Base-by-base conservation (phyloP, 1,139 yeast species). In the Scheffersomyces lignicola region DNA sequence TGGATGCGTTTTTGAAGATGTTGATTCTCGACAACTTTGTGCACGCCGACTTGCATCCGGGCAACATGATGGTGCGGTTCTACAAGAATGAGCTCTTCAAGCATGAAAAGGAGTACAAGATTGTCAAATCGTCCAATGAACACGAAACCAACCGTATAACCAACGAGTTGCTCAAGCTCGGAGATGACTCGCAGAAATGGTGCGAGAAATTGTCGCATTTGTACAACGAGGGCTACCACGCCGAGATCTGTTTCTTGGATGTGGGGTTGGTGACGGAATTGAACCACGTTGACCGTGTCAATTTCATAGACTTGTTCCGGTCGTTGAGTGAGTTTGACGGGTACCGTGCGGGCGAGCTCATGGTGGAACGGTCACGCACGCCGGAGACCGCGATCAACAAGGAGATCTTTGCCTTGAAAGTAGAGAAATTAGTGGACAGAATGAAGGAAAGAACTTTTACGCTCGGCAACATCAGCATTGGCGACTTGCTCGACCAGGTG, bases 31-130 rank as follows among this genome's bases (percentile, higher is more conserved):
- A 92, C 60, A 89, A 92, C 56, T 92, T 92, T 56, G 88, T 90
- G 29, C 98, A 92, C 58, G 94, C 97, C 0, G 98, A 92, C 60
- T 69, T 92, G 41, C 98, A 92, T 51, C 97, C 98, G 0, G 99
- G 99, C 2, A 92, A 92, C 58, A 87, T 92, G 56, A 79, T 90
- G 71, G 78, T 92, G 4, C 65, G 92, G 35, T 83, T 90, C 48
- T 76, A 83, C 49, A 78, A 78, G 40, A 72, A 70, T 44, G 74
- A 69, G 43, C 44, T 62, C 37, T 70, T 59, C 43, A 64, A 56
- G 39, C 75, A 69, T 40, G 71, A 66, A 40, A 66, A 63, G 44
- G 76, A 70, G 41, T 70, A 70, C 51, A 70, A 69, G 47, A 69
- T 70, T 34, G 73, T 70, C 24, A 69, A 69, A 42, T 50, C 70